phyloP scores from a whole-genome alignment of 768 basidiomycete genomes.

The Ramaria rubella region DNA sequence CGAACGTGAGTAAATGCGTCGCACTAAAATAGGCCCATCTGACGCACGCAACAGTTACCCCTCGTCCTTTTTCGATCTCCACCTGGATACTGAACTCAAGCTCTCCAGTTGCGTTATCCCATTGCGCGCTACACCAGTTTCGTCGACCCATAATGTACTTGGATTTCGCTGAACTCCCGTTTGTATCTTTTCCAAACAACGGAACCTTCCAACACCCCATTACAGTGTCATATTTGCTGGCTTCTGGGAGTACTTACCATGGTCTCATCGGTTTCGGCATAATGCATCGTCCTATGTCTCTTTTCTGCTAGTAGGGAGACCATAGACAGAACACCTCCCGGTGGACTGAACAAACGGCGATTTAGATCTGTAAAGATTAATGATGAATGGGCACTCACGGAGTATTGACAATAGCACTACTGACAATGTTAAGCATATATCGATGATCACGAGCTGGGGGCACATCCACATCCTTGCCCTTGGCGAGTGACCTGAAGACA shows the following conservation, averaged over 20 bases:
- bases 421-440: conserved; percentile 87
- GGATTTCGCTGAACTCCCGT: conserved; percentile 68
- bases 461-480: conserved; percentile 42
- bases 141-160: conserved; percentile 82
- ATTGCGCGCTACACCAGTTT: conserved; percentile 77
- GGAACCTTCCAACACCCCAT: conserved; percentile 48
- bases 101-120: conserved; percentile 51
- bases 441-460: conserved; percentile 59
- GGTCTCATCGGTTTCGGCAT: conserved; percentile 74
- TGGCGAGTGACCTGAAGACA: conserved; percentile 59
- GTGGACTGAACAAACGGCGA: conserved; percentile 36
- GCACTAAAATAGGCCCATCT: neutral
- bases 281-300: conserved; percentile 80
- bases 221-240: neutral
- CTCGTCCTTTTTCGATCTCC: conserved; percentile 76
- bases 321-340: conserved; percentile 65
- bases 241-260: conserved; percentile 58
- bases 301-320: conserved; percentile 70
- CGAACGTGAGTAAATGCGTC: conserved; percentile 1
- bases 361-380: neutral
- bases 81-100: conserved; percentile 79
- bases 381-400: conserved; percentile 48
- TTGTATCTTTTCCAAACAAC: conserved; percentile 68
- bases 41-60: conserved; percentile 72
- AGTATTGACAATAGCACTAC: conserved; percentile 95